Conservation (phyloP, 306 rosid species). For the Quercus wislizeni region DNA sequence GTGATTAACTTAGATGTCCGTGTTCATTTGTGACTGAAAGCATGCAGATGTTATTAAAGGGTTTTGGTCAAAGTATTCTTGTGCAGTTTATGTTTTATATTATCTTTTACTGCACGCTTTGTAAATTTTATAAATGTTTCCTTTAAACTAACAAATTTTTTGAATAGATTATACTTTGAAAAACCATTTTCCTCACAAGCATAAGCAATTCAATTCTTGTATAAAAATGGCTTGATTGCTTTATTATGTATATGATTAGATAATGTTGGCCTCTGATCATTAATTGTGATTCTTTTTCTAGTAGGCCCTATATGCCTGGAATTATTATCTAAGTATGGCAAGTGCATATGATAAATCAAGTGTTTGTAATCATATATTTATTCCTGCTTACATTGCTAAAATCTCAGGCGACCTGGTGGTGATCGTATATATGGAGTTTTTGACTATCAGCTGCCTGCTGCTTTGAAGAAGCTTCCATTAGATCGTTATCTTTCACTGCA, state of each 20-base stretch:
- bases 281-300: neutral
- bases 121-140: neutral
- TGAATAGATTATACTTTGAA: neutral
- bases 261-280: neutral
- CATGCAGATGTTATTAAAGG: neutral
- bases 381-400: neutral
- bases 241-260: neutral
- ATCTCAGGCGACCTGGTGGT: conserved; percentile 54
- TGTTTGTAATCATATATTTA: neutral
- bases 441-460: conserved; percentile 52
- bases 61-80: neutral
- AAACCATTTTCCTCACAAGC: neutral
- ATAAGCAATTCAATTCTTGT: neutral
- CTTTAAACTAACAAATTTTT: neutral
- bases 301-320: neutral
- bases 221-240: neutral
- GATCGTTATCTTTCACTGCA: conserved; percentile 44
- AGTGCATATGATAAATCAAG: neutral
- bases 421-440: conserved; percentile 48
- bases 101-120: neutral
- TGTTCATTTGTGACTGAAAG: neutral
- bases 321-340: neutral
- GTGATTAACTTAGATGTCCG: neutral
- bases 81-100: neutral
- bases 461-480: conserved; percentile 49